Evolutionary conservation across 345 rosid species (phyloP), one percentile per base, ranked within the genome.

Genomic region (Kernera saxatilis): DNA sequence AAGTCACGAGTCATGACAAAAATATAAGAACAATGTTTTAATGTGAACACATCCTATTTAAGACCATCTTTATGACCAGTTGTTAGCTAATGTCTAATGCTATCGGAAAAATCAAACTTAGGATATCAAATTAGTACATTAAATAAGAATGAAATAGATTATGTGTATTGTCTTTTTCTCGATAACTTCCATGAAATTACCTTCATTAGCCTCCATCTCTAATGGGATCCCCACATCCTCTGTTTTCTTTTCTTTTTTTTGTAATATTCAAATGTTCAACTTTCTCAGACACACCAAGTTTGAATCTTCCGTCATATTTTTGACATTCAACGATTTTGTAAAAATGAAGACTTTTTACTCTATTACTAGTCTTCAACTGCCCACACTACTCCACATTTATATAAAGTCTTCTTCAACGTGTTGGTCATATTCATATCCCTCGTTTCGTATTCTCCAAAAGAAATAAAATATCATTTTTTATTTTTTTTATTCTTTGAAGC

Each of bases 221-320:
- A 5, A 33, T 51, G 21, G 22, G 59, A 32, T 12, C 29, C 56
- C 57, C 57, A 72, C 70, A 54, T 66, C 41, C 29, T 37, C 52
- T 73, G 19, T 27, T 56, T 65, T 56, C 13, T 61, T n/a, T 9
- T 11, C 5, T 19, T 18, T 39, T 52, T 51, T 19, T 8, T 21
- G 2, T 15, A 54, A 52, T 33, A 62, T 72, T 63, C 56, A 63
- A 44, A 53, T 12, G 12, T 48, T 49, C 48, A 66, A 15, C 11
- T 41, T 67, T 23, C 48, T 41, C 74, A 69, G 35, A 69, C 75
- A 53, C 73, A 58, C 75, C 79, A 76, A 69, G 65, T 76, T 76
- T 69, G 79, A 76, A 70, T 63, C 22, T 76, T 62, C 75, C 21
- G 32, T 73, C 22, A 29, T 60, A 11, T 43, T 51, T 72, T 52